Conservation (phyloP, 257 asterid species). For the Lycium ferocissimum region DNA sequence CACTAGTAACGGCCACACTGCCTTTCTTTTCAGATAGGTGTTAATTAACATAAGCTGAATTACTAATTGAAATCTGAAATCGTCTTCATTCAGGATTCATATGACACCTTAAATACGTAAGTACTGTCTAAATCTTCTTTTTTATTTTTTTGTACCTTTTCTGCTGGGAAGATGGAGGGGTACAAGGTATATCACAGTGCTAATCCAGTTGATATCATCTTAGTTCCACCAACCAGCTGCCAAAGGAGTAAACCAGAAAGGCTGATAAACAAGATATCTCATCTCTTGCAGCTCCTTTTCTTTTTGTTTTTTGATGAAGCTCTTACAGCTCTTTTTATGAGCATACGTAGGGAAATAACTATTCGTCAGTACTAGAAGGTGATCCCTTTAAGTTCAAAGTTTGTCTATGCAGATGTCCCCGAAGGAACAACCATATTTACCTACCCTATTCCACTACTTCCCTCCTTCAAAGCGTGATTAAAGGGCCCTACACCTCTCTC, state of each 20-base stretch:
- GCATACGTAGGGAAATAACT: background rate
- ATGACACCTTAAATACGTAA: background rate
- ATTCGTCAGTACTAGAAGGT: background rate
- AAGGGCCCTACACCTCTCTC: background rate
- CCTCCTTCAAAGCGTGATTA: background rate
- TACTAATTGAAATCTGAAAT: background rate
- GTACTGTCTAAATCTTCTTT: background rate
- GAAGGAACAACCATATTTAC: background rate
- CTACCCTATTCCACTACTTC: background rate
- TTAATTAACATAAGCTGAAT: background rate
- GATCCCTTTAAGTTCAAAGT: background rate
- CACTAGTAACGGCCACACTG: background rate
- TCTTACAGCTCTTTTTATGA: background rate
- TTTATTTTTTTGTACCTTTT: background rate
- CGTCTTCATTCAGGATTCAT: constrained; percentile 16
- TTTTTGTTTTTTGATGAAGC: background rate
- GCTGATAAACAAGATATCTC: background rate
- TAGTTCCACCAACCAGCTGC: background rate
- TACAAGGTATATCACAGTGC: background rate
- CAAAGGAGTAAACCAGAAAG: background rate
- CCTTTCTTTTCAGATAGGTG: background rate
- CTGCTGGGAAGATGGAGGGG: background rate
- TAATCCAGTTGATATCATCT: background rate
- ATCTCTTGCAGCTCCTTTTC: background rate
- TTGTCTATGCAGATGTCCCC: background rate